These are phyloP conservation scores for Microcera coccophila DNA, from an alignment of 2,329 filamentous ascomycete species.

Conservation along the genomic window DNA sequence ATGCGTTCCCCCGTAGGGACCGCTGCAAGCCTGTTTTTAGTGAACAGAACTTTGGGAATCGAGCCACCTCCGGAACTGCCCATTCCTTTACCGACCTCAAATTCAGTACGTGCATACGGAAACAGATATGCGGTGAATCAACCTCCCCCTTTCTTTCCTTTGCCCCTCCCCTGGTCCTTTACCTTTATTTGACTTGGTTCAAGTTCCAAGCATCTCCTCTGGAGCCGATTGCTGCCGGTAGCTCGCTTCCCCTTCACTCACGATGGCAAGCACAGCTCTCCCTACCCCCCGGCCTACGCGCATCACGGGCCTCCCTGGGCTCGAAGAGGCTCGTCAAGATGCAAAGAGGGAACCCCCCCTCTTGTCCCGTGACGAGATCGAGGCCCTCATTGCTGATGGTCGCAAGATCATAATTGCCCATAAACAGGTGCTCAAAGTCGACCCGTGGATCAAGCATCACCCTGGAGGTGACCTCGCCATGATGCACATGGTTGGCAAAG, in stretches of 20 bases:
- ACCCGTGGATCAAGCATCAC: conserved; percentile 84
- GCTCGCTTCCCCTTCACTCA: neutral
- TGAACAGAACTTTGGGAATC: no score
- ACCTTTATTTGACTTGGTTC: no score
- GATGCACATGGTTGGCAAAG: conserved; percentile 85
- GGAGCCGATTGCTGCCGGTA: conserved; percentile 5
- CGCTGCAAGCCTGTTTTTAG: no score
- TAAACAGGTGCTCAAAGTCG: conserved; percentile 76
- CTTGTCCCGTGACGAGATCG: conserved; percentile 42
- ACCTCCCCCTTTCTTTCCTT: neutral
- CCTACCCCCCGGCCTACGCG: conserved; percentile 7
- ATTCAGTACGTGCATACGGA: no score
- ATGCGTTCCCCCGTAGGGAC: neutral
- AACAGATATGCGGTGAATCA: neutral
- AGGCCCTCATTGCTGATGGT: conserved; percentile 79
- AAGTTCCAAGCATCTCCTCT: neutral
- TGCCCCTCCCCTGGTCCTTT: no score
- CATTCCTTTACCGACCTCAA: no score
- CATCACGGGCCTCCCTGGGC: conserved; percentile 22
- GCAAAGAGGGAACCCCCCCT: conserved; percentile 31
- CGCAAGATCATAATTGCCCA: conserved; percentile 77
- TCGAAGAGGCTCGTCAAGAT: conserved; percentile 10
- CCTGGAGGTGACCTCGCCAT: conserved; percentile 91
- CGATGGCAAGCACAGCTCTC: neutral
- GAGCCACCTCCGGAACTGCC: no score